Percentiles rank a stretch among this genome's conserved stretches.
These are phyloP conservation scores for Acephala macrosclerotiorum DNA, from an alignment of 2,329 filamentous ascomycete species.

Conservation along the genomic window DNA sequence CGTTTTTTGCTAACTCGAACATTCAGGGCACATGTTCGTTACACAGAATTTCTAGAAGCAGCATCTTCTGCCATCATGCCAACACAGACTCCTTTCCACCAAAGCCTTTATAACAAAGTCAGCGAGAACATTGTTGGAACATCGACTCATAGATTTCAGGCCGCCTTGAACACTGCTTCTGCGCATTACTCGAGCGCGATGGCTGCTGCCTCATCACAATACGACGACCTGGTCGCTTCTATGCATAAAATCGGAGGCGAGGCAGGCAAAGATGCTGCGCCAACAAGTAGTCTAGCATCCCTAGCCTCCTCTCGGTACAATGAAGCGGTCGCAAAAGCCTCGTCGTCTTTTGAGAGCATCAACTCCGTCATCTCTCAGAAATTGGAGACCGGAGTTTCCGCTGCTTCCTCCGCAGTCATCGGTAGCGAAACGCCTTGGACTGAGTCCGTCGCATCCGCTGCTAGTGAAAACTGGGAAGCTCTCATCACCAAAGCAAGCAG, in stretches of 20 bases:
- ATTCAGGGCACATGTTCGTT: conserved; percentile 71
- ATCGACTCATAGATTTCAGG: conserved; percentile 33
- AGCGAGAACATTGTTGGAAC: conserved; percentile 37
- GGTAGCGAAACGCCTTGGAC: conserved; percentile 57
- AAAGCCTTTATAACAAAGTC: conserved; percentile 41
- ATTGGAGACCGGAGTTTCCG: conserved; percentile 48
- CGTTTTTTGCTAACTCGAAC: no score
- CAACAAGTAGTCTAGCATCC: conserved; percentile 48
- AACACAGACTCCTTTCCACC: conserved; percentile 59
- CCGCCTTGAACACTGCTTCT: conserved; percentile 34
- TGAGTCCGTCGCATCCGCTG: conserved; percentile 58
- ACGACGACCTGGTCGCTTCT: conserved; percentile 49
- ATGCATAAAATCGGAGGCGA: conserved; percentile 46
- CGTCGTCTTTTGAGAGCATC: conserved; percentile 58
- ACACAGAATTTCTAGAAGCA: conserved; percentile 75
- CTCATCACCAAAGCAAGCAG: conserved; percentile 43
- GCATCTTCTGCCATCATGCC: conserved; percentile 75
- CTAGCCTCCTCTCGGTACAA: conserved; percentile 54
- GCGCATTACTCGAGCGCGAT: conserved; percentile 42
- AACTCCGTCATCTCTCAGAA: conserved; percentile 59
- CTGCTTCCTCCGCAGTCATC: conserved; percentile 32
- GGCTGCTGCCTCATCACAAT: conserved; percentile 48
- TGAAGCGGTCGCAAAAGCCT: conserved; percentile 52
- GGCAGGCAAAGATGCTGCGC: conserved; percentile 45
- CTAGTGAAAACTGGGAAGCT: conserved; percentile 49